Evolutionary conservation across 2,329 filamentous ascomycete genomes (phyloP).

Genomic region (Triangularia verruculosa): DNA sequence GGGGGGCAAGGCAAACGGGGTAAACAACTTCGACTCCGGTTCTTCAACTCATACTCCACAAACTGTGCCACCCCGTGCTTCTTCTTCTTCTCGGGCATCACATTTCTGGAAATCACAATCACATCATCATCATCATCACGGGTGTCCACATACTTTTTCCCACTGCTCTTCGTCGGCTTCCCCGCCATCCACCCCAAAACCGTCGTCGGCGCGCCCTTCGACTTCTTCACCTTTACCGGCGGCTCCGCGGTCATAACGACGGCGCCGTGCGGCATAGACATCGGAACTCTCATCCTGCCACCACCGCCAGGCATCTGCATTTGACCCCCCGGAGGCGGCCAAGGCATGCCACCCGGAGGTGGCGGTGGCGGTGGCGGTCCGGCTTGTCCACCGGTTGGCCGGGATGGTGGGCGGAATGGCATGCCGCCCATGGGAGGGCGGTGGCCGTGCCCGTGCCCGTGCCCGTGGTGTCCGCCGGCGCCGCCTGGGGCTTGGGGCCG

Average conservation of each 20-base stretch:
- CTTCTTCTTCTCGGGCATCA: neutral
- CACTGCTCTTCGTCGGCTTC: slow-evolving; percentile 30
- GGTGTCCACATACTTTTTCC: slow-evolving; percentile 33
- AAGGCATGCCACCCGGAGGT: slow-evolving; percentile 5
- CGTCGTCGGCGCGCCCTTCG: slow-evolving; percentile 21
- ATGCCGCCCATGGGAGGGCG: neutral
- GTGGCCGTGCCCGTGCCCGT: slow-evolving; percentile 5
- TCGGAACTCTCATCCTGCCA: neutral
- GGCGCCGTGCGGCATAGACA: neutral
- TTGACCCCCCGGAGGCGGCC: neutral
- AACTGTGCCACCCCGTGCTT: slow-evolving; percentile 2
- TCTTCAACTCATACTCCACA: slow-evolving; percentile 4
- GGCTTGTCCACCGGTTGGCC: slow-evolving; percentile 9
- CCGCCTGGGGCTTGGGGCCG: slow-evolving; percentile 8
- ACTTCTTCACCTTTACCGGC: slow-evolving; percentile 29
- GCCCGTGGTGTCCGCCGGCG: slow-evolving; percentile 15
- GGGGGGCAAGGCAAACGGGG: neutral
- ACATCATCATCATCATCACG: no score
- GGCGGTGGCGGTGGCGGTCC: slow-evolving; percentile 16
- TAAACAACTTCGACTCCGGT: slow-evolving; percentile 11
- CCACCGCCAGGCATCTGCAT: neutral
- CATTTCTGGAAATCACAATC: neutral
- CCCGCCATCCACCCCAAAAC: slow-evolving; percentile 36
- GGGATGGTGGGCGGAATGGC: slow-evolving; percentile 14
- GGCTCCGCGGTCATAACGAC: slow-evolving; percentile 30